Percentiles rank a stretch among this genome's conserved stretches.
Conservation (phyloP, 1,284 basidiomycete genomes). For the Microbotryum lychnidis-dioicae region DNA sequence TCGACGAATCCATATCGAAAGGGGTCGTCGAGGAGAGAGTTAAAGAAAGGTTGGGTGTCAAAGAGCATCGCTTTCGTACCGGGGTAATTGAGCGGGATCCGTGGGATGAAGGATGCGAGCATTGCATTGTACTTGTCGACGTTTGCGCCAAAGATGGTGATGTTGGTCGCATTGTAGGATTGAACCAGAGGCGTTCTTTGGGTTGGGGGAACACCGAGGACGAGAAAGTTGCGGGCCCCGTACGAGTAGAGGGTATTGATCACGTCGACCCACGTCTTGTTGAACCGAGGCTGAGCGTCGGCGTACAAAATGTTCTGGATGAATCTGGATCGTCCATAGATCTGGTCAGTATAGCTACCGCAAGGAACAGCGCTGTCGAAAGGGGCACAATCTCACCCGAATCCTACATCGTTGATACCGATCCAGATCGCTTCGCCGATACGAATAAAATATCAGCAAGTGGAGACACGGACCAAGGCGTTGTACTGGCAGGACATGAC, state of each 20-base stretch:
- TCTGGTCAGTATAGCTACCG: background rate
- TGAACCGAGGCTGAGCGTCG: background rate
- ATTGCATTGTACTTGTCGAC: slow-evolving; percentile 9
- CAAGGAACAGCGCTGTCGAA: background rate
- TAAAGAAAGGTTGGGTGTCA: slow-evolving; percentile 13
- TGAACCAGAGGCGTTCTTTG: slow-evolving; percentile 6
- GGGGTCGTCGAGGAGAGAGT: slow-evolving; percentile 8
- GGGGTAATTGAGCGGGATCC: background rate
- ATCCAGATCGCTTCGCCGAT: slow-evolving; percentile 9
- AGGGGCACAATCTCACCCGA: background rate
- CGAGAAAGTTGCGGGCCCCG: slow-evolving; percentile 9
- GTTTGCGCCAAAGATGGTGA: background rate
- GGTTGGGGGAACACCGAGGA: slow-evolving; percentile 16
- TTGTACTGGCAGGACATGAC: too few species aligned
- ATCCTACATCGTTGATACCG: slow-evolving; percentile 24
- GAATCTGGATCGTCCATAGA: background rate
- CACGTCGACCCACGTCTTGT: background rate
- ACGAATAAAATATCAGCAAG: background rate
- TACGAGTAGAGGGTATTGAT: slow-evolving; percentile 3
- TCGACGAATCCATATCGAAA: slow-evolving; percentile 10
- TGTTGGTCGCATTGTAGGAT: background rate
- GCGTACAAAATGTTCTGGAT: background rate
- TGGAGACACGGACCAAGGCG: background rate
- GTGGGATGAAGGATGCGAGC: background rate
- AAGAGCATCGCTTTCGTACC: slow-evolving; percentile 1